phyloP scores from a whole-genome alignment of 192 early-diverging fungal species.

The Funneliformis geosporum region DNA sequence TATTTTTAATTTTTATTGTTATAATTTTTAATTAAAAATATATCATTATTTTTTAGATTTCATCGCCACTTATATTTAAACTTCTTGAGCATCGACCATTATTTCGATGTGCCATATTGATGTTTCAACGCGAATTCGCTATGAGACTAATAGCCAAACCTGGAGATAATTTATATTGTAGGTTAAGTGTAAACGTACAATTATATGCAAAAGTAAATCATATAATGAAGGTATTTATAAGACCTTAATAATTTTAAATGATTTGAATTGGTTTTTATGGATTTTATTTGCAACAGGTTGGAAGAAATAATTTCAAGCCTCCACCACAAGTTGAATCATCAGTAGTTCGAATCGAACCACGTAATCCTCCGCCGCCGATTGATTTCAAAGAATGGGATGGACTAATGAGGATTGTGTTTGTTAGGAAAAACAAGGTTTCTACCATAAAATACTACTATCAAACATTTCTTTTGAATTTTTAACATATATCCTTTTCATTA shows the following conservation, averaged over 20 bases:
- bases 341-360: constrained; percentile 93
- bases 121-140: constrained; percentile 99
- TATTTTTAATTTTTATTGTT: background rate
- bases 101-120: constrained; percentile 91
- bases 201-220: constrained; percentile 92
- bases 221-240: constrained; percentile 78
- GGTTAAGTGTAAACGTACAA: constrained; percentile 92
- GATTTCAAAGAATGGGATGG: constrained; percentile 98
- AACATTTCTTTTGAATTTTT: background rate
- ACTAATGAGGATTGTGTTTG: constrained; percentile 89
- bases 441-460: background rate
- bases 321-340: constrained; percentile 95
- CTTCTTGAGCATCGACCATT: constrained; percentile 91
- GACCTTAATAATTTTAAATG: background rate
- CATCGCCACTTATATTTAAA: constrained; percentile 94
- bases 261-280: background rate
- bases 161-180: constrained; percentile 88
- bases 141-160: constrained; percentile 92
- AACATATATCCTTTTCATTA: constrained; percentile 21
- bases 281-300: constrained; percentile 54
- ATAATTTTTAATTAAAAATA: background rate
- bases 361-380: constrained; percentile 91
- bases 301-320: constrained; percentile 97
- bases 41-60: constrained; percentile 65
- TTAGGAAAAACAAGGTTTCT: constrained; percentile 84